Conservation (phyloP, 179 eudicot species). For the Beta lomatogona region DNA sequence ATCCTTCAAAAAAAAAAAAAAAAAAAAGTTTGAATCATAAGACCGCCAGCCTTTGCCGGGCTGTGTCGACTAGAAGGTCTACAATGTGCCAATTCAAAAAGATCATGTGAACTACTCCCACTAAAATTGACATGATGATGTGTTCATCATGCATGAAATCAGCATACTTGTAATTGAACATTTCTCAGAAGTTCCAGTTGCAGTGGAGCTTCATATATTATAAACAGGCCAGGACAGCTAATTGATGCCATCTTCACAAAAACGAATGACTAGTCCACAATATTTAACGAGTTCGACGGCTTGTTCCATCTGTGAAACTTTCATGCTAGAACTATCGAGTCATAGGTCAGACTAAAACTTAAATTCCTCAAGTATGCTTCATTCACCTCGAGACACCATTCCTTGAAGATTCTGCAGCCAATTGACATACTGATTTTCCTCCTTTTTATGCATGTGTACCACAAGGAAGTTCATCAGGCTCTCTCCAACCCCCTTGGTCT, state of each 20-base stretch:
- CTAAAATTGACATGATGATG: not conserved
- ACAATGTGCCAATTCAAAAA: slow-evolving; percentile 9
- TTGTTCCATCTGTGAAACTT: not conserved
- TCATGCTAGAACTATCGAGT: slow-evolving; percentile 1
- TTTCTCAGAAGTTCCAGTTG: not conserved
- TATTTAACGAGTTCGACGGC: slow-evolving; percentile 2
- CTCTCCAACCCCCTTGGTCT: slow-evolving; percentile 56
- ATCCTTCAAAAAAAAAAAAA: too few species aligned
- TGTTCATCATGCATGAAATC: not conserved
- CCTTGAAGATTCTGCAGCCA: slow-evolving; percentile 72
- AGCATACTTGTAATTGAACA: not conserved
- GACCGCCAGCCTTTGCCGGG: not conserved
- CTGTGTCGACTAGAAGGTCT: not conserved
- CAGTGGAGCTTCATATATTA: not conserved
- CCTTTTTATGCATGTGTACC: slow-evolving; percentile 67
- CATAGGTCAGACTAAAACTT: not conserved
- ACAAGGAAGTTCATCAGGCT: slow-evolving; percentile 53
- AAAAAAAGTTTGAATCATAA: not conserved
- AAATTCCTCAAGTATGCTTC: not conserved
- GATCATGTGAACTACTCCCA: slow-evolving; percentile 4
- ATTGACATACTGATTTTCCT: slow-evolving; percentile 67
- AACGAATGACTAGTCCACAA: slow-evolving; percentile 5
- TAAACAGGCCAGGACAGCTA: not conserved
- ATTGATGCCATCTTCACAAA: not conserved
- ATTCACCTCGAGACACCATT: slow-evolving; percentile 31